A percentile compares a stretch with the other conserved stretches of the same genome.
Conservation (phyloP, 2,329 filamentous ascomycete genomes). For the Paracamarosporium sp. region DNA sequence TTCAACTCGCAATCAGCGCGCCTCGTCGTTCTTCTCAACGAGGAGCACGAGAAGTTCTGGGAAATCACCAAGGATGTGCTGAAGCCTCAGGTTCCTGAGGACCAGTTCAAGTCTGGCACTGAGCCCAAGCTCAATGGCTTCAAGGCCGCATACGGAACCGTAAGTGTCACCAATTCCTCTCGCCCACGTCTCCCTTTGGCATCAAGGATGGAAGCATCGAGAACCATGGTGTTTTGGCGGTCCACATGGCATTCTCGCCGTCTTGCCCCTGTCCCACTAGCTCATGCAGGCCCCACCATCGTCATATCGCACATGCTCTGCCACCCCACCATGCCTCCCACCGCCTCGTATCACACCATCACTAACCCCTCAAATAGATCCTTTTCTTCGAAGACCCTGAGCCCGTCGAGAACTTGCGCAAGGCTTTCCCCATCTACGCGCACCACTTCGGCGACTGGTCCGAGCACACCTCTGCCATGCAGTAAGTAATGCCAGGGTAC, state of each 20-base stretch:
- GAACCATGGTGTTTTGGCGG: background rate
- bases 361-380: constrained; percentile 54
- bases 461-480: too few species aligned
- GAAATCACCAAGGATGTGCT: constrained; percentile 71
- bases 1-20: constrained; percentile 92
- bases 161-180: constrained; percentile 51
- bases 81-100: constrained; percentile 71
- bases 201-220: background rate
- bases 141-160: constrained; percentile 76
- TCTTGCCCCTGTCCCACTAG: constrained; percentile 23
- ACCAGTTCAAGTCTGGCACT: constrained; percentile 63
- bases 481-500: too few species aligned
- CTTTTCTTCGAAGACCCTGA: constrained; percentile 86
- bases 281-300: constrained; percentile 21
- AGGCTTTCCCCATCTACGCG: constrained; percentile 74
- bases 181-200: background rate
- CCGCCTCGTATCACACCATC: background rate
- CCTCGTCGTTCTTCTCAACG: constrained; percentile 77
- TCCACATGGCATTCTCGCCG: background rate
- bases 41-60: constrained; percentile 90
- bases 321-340: constrained; percentile 2
- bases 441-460: constrained; percentile 82
- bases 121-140: constrained; percentile 63
- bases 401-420: constrained; percentile 70
- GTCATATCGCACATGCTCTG: background rate